These are phyloP conservation scores for Zygosaccharomyces sapae DNA, from an alignment of 1,139 yeast species.

Conservation along the genomic window DNA sequence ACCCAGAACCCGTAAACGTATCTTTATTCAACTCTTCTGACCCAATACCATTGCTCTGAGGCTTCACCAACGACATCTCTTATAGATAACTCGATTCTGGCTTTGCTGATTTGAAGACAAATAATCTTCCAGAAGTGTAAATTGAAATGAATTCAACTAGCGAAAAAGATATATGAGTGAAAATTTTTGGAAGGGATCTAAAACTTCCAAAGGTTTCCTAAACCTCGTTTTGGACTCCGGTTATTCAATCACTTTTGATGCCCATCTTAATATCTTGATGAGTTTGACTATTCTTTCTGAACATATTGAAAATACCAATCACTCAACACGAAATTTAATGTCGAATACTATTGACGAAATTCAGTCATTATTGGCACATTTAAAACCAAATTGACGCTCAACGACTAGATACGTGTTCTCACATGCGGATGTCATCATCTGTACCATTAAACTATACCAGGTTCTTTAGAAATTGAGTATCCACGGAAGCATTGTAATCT, in stretches of 20 bases:
- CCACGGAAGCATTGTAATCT: constrained; percentile 20
- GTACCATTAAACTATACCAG: constrained; percentile 10
- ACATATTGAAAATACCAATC: neutral
- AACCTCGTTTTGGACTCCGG: neutral
- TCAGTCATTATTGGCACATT: too few species aligned
- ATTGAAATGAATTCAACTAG: neutral
- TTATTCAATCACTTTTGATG: neutral
- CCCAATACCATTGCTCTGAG: constrained; percentile 14
- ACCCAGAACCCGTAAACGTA: neutral
- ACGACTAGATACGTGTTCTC: too few species aligned
- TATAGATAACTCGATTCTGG: neutral
- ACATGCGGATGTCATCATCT: too few species aligned
- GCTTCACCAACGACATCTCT: constrained; percentile 16
- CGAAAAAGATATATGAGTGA: neutral
- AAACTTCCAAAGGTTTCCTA: neutral
- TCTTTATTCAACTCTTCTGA: neutral
- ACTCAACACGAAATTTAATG: neutral
- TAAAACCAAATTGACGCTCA: too few species aligned
- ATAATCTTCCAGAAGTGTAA: neutral
- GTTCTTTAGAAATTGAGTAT: constrained; percentile 20
- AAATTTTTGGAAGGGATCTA: neutral
- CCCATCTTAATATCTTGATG: neutral
- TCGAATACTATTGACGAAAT: neutral
- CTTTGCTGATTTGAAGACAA: neutral
- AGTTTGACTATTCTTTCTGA: neutral